Evolutionary conservation across 2,329 filamentous ascomycete genomes (phyloP), one percentile per base, ranked within the genome.

Genomic region (Aspergillus sp.): DNA sequence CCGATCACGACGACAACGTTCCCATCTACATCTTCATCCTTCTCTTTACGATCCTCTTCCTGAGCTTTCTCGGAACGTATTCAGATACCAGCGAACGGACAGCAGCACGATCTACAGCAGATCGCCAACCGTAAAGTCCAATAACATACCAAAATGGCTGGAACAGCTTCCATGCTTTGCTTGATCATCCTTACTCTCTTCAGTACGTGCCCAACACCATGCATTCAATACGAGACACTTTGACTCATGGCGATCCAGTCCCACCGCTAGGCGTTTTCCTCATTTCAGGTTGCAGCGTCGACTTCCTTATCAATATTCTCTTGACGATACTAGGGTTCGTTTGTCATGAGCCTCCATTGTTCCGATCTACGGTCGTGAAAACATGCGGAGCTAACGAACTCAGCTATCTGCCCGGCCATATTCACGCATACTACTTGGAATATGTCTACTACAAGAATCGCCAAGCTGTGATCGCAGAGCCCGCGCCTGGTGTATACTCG

Each of bases 371-470:
- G 6, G 25, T 28, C 8, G 17, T 47, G 17, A 13, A 28, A 13
- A 28, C 17, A 15, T 19, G 13, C 3, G 23, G 25, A 8, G 34
- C 49, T 57, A 57, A 57, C 43, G 23, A 30, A 15, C 13, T n/a
- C 34, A 87, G 86, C n/a, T 91, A 89, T 75, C 77, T 95, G 54
- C 91, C 91, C 0, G 92, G 91, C 7, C 89, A 92, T 68, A 85
- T 94, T 47, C 89, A 93, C 74, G 91, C 91, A 48, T 93, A 93
- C 76, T 95, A 93, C 74, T 68, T 92, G 64, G 87, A 93, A 77
- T 96, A 93, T 74, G 82, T 96, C 64, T 96, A 93, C 80, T 94
- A 89, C 76, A 86, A 91, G 70, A 89, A 89, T 45, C 84, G 72
- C 50, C 65, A 68, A 25, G 67, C 66, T 43, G 70, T 22, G 46